These are phyloP conservation scores for Eucalyptus sideroxylon DNA, from an alignment of 345 rosid species.

Conservation along the genomic window DNA sequence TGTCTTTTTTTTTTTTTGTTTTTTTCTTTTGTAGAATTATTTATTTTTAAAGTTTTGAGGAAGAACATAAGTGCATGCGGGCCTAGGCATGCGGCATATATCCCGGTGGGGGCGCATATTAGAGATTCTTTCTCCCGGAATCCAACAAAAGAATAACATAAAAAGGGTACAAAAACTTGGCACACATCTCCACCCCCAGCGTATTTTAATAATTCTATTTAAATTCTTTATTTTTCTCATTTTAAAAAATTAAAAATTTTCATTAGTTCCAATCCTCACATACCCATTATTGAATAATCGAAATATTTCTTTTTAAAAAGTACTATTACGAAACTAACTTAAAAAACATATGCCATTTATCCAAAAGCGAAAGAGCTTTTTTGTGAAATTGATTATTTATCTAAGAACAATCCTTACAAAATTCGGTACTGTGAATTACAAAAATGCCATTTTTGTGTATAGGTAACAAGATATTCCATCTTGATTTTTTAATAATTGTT, in stretches of 20 bases:
- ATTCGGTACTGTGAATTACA: background rate
- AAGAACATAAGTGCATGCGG: background rate
- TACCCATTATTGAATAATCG: background rate
- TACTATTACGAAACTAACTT: background rate
- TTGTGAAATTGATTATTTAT: background rate
- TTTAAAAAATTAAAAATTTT: background rate
- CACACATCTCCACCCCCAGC: background rate
- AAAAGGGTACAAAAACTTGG: background rate
- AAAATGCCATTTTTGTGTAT: background rate
- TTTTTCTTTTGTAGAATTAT: background rate
- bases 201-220: constrained; percentile 6
- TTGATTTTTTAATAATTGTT: background rate
- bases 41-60: background rate
- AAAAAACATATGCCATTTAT: background rate
- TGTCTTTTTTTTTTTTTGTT: too few species aligned
- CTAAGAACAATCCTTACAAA: background rate
- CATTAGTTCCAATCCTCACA: background rate
- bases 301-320: background rate
- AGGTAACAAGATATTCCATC: background rate
- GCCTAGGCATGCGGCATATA: background rate
- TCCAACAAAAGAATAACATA: background rate
- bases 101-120: background rate
- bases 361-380: background rate
- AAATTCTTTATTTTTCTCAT: background rate
- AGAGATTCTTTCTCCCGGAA: background rate